These are phyloP conservation scores for Luvunga scandens DNA, from an alignment of 345 rosid genomes.

Conservation along the genomic window DNA sequence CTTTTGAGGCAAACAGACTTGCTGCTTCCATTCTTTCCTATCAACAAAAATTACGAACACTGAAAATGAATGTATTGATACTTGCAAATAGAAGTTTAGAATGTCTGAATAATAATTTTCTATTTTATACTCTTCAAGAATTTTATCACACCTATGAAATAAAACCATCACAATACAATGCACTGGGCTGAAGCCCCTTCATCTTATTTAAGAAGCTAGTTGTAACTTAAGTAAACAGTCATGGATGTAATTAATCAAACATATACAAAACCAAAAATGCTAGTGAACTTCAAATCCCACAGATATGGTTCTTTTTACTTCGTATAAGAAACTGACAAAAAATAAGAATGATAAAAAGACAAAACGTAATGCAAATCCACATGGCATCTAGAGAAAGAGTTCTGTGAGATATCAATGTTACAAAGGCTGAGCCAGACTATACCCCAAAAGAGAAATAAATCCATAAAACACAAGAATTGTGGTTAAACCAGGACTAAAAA, in stretches of 20 bases:
- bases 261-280: background rate
- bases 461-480: background rate
- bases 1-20: conserved; percentile 78
- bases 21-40: conserved; percentile 94
- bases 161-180: background rate
- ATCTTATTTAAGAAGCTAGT: background rate
- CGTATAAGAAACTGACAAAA: background rate
- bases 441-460: background rate
- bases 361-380: background rate
- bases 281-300: background rate
- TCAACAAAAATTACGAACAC: conserved; percentile 17
- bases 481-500: background rate
- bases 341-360: background rate
- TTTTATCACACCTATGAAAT: background rate
- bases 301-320: background rate
- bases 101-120: background rate
- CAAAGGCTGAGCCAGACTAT: background rate
- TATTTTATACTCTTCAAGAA: background rate
- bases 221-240: background rate
- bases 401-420: background rate
- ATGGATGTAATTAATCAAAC: background rate
- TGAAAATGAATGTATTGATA: background rate
- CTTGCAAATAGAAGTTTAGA: background rate
- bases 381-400: background rate
- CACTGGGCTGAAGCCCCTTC: background rate